These are phyloP conservation scores for Acanthamoeba healyi DNA, from an alignment of 208 protist species.

Conservation along the genomic window DNA sequence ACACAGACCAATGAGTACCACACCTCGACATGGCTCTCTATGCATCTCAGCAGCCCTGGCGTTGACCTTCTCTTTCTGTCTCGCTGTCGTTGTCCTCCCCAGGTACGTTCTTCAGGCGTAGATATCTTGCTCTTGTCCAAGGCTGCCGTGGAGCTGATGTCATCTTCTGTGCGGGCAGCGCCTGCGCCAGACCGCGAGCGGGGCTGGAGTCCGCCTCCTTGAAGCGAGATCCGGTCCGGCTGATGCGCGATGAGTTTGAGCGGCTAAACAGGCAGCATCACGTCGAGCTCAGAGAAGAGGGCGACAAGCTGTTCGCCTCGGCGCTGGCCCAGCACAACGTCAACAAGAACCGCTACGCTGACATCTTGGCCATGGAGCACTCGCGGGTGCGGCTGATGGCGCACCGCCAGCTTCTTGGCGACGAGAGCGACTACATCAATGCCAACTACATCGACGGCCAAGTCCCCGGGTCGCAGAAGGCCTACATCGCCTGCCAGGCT, in stretches of 20 bases:
- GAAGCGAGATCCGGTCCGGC: background rate
- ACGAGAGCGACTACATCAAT: constrained; percentile 70
- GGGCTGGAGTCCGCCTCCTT: no score
- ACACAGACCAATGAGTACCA: no score
- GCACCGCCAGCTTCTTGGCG: background rate
- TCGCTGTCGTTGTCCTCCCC: no score
- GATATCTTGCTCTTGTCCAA: no score
- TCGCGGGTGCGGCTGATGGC: background rate
- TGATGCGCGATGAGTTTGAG: background rate
- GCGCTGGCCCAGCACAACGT: background rate
- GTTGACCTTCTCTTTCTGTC: no score
- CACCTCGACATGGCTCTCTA: no score
- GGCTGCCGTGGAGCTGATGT: no score
- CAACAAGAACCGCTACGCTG: background rate
- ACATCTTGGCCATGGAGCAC: background rate
- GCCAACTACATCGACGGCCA: constrained; percentile 37
- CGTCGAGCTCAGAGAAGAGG: background rate
- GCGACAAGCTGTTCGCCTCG: background rate
- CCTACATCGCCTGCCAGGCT: constrained; percentile 56
- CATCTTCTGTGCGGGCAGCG: no score
- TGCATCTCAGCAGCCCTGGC: no score
- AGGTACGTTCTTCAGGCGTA: no score
- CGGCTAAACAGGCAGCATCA: background rate
- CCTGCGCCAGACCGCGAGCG: no score
- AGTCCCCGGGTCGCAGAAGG: background rate